Conservation (phyloP, 2,329 filamentous ascomycete species). For the Cercospora zeae-maydis region DNA sequence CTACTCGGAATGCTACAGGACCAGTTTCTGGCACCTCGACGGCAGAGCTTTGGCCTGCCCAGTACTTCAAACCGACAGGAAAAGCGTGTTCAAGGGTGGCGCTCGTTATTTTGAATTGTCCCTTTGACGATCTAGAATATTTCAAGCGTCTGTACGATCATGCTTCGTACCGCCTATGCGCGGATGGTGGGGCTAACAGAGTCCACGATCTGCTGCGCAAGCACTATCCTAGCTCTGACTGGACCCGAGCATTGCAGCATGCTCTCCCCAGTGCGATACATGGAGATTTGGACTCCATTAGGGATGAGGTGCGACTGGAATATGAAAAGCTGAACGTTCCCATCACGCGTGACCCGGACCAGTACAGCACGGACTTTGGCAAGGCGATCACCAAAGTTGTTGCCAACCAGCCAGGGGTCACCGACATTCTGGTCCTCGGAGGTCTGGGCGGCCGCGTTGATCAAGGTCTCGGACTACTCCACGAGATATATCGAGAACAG, state of each 20-base stretch:
- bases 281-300: conserved; percentile 86
- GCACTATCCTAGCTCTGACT: conserved; percentile 15
- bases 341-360: conserved; percentile 70
- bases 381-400: conserved; percentile 67
- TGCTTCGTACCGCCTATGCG: conserved; percentile 68
- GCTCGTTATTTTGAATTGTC: conserved; percentile 60
- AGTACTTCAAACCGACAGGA: conserved; percentile 22
- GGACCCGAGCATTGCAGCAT: conserved; percentile 26
- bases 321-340: conserved; percentile 60
- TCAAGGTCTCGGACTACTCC: conserved; percentile 83
- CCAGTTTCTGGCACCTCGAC: background rate
- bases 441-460: conserved; percentile 88
- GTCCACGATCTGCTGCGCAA: conserved; percentile 54
- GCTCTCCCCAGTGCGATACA: conserved; percentile 61
- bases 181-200: conserved; percentile 86
- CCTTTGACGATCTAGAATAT: conserved; percentile 52
- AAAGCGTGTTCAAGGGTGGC: conserved; percentile 30
- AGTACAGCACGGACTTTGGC: conserved; percentile 85
- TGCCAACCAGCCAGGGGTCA: conserved; percentile 33
- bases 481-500: conserved; percentile 67
- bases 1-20: background rate
- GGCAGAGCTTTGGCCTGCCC: conserved; percentile 23
- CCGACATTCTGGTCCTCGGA: conserved; percentile 69
- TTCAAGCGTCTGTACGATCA: conserved; percentile 48
- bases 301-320: conserved; percentile 58